A percentile compares a stretch with the other conserved stretches of the same genome.
Conservation (phyloP, 2,329 filamentous ascomycete species). For the Colletotrichum tabaci region DNA sequence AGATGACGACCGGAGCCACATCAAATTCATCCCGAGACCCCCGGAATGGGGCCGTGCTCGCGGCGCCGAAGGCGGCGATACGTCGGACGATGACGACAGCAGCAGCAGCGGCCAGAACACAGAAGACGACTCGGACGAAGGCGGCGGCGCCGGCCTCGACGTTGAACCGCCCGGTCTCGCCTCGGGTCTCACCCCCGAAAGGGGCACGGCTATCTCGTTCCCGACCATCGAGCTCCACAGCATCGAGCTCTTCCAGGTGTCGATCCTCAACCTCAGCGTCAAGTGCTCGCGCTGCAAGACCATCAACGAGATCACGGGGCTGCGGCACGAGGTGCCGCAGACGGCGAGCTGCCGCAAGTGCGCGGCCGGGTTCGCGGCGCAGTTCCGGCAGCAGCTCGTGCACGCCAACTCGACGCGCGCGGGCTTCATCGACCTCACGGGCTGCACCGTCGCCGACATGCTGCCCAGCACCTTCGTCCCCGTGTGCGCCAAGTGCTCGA, state of each 20-base stretch:
- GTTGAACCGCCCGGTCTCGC: conserved; percentile 50
- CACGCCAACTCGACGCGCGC: conserved; percentile 82
- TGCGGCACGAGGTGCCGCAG: conserved; percentile 71
- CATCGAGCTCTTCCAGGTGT: conserved; percentile 82
- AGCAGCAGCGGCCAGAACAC: conserved; percentile 45
- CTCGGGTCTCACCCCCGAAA: conserved; percentile 65
- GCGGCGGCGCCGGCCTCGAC: conserved; percentile 59
- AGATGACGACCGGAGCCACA: conserved; percentile 71
- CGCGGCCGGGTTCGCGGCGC: conserved; percentile 64
- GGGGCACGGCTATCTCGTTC: conserved; percentile 84
- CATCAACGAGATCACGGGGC: conserved; percentile 76
- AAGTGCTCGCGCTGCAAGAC: conserved; percentile 88
- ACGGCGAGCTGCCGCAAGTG: conserved; percentile 72
- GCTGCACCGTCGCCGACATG: conserved; percentile 82
- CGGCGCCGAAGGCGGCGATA: conserved; percentile 65
- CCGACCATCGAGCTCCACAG: conserved; percentile 83
- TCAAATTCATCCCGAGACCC: conserved; percentile 81
- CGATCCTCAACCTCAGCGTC: conserved; percentile 76
- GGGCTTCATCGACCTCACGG: conserved; percentile 83
- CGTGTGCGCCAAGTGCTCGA: conserved; percentile 84
- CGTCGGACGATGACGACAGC: conserved; percentile 43
- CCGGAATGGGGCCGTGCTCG: conserved; percentile 80
- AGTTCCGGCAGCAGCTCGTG: conserved; percentile 78
- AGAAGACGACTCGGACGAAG: conserved; percentile 63
- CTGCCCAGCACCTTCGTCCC: conserved; percentile 85